These are phyloP conservation scores for Magnusiomyces tetraspermus DNA, from an alignment of 1,139 yeast genomes.

Conservation along the genomic window DNA sequence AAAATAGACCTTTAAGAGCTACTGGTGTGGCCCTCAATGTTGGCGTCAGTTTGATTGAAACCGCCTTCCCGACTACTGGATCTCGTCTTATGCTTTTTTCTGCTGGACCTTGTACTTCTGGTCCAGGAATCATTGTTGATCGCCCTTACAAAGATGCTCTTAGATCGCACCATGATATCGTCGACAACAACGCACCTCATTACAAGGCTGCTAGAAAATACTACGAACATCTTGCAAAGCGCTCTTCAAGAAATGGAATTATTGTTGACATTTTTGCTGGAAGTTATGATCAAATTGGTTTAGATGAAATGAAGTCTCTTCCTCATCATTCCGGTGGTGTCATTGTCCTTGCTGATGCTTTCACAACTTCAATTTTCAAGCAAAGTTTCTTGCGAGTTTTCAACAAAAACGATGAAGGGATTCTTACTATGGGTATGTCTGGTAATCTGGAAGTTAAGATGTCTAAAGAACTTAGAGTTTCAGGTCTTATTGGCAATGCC, in stretches of 20 bases:
- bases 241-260: constrained; percentile 70
- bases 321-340: constrained; percentile 92
- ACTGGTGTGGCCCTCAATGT: constrained; percentile 61
- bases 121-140: constrained; percentile 83
- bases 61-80: constrained; percentile 43
- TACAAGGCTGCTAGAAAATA: constrained; percentile 83
- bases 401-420: constrained; percentile 71
- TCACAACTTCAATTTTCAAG: constrained; percentile 92
- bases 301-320: constrained; percentile 89
- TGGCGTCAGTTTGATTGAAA: constrained; percentile 45
- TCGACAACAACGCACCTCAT: constrained; percentile 48
- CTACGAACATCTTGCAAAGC: constrained; percentile 69
- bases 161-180: constrained; percentile 90
- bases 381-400: constrained; percentile 86
- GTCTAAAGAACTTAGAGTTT: constrained; percentile 76
- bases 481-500: constrained; percentile 93
- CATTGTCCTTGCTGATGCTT: constrained; percentile 82
- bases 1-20: constrained; percentile 46
- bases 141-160: constrained; percentile 82
- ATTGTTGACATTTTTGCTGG: constrained; percentile 93
- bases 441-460: constrained; percentile 73
- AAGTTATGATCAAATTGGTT: constrained; percentile 95
- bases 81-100: constrained; percentile 52
- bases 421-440: constrained; percentile 59
- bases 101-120: constrained; percentile 85